Evolutionary conservation across 805 yeast genomes (phyloP), one percentile per base, ranked within the genome.

Genomic region (Metschnikowia drakensbergensis): DNA sequence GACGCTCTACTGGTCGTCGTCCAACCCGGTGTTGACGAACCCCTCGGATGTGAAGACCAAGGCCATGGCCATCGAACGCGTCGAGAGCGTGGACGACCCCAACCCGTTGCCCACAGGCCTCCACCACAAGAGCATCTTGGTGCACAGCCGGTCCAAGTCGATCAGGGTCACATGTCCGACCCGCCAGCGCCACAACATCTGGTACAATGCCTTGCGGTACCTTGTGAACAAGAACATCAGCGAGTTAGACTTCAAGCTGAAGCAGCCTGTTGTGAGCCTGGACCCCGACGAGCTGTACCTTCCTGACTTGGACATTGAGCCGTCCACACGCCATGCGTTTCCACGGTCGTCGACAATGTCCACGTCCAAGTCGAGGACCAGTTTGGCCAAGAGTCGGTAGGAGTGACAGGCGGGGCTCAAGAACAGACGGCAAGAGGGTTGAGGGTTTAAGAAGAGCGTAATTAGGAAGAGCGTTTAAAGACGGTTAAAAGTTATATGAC

Each of bases 101-200:
- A 91, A 89, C 65, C 95, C 96, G 3, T 73, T 86, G 48, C 97
- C 97, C 3, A 84, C 94, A 0, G 97, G 97, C 0, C 68, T 92
- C 36, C 88, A 85, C 65, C 88, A 87, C 66, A 88, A 87, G 75
- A 83, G 94, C 60, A 84, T 92, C 46, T 65, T 91, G 43, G 80
- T 94, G 35, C 84, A 77, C 49, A 82, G 96, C 2, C 80, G 79
- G 45, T 80, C 79, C 37, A 79, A 84, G 46, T 70, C 80, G 3
- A 68, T 92, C 55, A 88, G 84, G 66, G 72, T 92, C 46, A 92
- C 98, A 0, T 91, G 97, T 67, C 83, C 94, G 5, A 87, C 89
- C 1, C 78, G 94, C 61, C 84, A 83, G 54, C 81, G 96, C 38
- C 98, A 92, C 64, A 88, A 88, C 60, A 82, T 89, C 35, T 92